These are phyloP conservation scores for Gremmenia infestans DNA, from an alignment of 2,329 filamentous ascomycete genomes.

Conservation along the genomic window DNA sequence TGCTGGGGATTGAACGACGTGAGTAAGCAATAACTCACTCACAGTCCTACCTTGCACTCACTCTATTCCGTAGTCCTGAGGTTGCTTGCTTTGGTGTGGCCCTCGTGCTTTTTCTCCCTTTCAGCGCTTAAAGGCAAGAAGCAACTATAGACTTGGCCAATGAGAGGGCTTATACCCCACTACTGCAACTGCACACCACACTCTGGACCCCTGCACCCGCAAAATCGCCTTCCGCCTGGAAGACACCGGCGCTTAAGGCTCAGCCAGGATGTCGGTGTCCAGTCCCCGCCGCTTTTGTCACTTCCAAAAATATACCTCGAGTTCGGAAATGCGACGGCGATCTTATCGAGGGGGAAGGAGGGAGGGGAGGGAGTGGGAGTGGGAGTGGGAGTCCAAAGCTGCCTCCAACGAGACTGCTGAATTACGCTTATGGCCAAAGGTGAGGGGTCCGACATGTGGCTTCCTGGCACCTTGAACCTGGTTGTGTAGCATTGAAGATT, in stretches of 20 bases:
- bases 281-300: conserved; percentile 3
- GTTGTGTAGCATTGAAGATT: background rate
- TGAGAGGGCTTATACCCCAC: background rate
- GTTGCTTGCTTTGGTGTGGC: too few species aligned
- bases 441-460: conserved; percentile 2
- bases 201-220: background rate
- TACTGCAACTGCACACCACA: background rate
- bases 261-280: background rate
- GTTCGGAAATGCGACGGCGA: background rate
- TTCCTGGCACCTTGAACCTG: conserved; percentile 1
- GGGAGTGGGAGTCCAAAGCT: background rate
- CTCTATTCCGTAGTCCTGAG: background rate
- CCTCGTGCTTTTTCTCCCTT: background rate
- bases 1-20: background rate
- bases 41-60: too few species aligned
- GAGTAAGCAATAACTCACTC: background rate
- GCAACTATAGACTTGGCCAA: background rate
- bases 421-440: conserved; percentile 13
- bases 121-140: conserved; percentile 3
- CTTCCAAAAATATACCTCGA: conserved; percentile 8
- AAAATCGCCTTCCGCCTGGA: background rate
- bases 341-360: background rate
- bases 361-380: background rate
- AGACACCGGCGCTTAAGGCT: conserved; percentile 1
- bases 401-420: conserved; percentile 2